Evolutionary conservation across 23 red algal species (phyloP), one percentile per base, ranked within the genome.

Genomic region (Gracilaria caudata): DNA sequence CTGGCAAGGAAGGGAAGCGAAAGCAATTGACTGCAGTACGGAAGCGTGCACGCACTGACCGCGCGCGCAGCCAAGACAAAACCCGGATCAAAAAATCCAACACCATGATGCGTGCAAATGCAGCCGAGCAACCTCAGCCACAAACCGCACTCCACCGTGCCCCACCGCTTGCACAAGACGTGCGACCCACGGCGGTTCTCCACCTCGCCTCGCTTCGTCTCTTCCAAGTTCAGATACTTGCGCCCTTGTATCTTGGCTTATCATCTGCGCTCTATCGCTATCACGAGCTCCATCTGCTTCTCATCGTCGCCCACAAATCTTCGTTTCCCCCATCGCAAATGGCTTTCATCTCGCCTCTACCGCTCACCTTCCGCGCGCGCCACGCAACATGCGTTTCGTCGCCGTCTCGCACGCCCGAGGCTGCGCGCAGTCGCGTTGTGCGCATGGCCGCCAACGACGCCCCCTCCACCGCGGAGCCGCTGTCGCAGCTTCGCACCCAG

Each of bases 401-500:
- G 7, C 70, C 70, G 33, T 33, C 70, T 40, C 8, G 40, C 17
- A n/a, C 66, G 4, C 35, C 16, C 23, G 24, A 5, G 2, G 57
- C 11, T 4, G 23, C 57, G 10, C 57, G 7, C 8, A 54, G 54
- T 26, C 35, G 56, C 44, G 19, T 64, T 21, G 57, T 46, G n/a
- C 65, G 65, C 63, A 32, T n/a, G 26, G 40, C 65, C 61, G 32
- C 43, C 14, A 40, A 32, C 82, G 24, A 24, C 12, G 65, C 24
- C 63, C 21, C 19, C 63, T n/a, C 66, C 36, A 23, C 78, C 21
- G 39, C 36, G 40, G 24, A 40, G 9, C 56, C 56, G 24, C 54
- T 34, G 34, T 68, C 80, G 56, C 44, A 19, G 20, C 63, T 86
- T 16, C 65, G 33, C 61, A 77, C 85, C 12, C 85, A 68, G 44